Evolutionary conservation across 2,329 filamentous ascomycete genomes (phyloP).

Genomic region (Penicillium sp.): DNA sequence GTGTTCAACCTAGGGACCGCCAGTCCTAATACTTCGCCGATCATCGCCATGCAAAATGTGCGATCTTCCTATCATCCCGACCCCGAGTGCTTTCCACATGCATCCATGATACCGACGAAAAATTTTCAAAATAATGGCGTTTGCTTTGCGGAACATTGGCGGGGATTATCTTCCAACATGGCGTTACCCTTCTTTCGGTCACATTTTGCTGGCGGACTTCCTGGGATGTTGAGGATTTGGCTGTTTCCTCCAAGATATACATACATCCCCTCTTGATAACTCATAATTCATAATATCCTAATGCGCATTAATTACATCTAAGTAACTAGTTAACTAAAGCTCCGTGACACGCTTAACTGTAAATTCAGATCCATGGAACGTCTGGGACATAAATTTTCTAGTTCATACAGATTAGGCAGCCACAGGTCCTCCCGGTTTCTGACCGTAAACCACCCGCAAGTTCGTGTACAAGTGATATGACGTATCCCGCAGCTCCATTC

Average conservation of each 20-base stretch:
- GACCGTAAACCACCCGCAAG: slow-evolving; percentile 26
- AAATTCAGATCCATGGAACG: background rate
- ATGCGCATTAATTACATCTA: background rate
- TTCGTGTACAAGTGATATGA: slow-evolving; percentile 32
- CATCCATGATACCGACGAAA: background rate
- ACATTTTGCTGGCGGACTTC: background rate
- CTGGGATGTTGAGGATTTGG: background rate
- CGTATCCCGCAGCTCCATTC: slow-evolving; percentile 31
- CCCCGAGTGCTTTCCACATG: background rate
- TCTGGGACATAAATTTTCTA: background rate
- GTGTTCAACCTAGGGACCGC: background rate
- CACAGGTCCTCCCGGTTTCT: slow-evolving; percentile 14
- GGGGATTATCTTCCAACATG: background rate
- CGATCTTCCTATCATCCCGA: background rate
- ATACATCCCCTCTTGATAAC: background rate
- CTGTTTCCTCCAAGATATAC: background rate
- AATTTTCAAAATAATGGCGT: background rate
- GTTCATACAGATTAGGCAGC: background rate
- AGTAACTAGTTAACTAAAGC: too few species aligned
- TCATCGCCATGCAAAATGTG: background rate
- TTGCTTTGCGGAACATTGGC: background rate
- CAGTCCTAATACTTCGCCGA: background rate
- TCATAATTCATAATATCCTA: background rate
- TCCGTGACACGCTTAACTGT: background rate
- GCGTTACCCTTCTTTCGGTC: background rate